Evolutionary conservation across 495 filamentous ascomycete genomes (phyloP), one percentile per base, ranked within the genome.

Genomic region (Chaetomium fimeti): DNA sequence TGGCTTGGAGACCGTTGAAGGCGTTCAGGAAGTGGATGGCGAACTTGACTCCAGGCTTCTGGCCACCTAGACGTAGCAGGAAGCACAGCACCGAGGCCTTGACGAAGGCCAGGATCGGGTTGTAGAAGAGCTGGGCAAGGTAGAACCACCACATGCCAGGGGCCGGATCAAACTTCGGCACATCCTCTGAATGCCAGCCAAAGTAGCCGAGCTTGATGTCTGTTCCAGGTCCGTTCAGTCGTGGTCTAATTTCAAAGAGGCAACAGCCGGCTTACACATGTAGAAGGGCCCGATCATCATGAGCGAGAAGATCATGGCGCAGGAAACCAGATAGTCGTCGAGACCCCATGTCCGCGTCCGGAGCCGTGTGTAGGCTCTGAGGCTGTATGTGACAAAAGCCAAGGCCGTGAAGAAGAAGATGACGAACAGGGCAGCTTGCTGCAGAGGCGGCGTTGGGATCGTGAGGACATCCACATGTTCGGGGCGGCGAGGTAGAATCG

Each of bases 71-170:
- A 18, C 77, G 71, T 70, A 83, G 72, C 71, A 88, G 71, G 77
- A 84, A 76, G 77, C 84, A 66, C 72, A 87, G 73, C 73, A 87
- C 71, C 5, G 78, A 80, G 3, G 78, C 66, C 68, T 87, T 86
- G 60, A 83, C 80, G 3, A 84, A 67, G 24, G 84, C 78, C 49
- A 88, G 73, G 63, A 84, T 79, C 3, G 83, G 84, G 64, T 86
- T 85, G 68, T 87, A 87, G 32, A 87, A 66, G 40, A 86, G 70
- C 65, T 86, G 82, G 48, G 81, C 78, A 1, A 79, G 76, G 27
- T 79, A 81, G 65, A 83, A 75, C 75, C 75, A 77, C 51, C 68
- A 71, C 57, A 69, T 64, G 15, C 69, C 74, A 5, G 71, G 67
- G 11, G 66, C 68, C 52, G 64, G 63, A 53, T 74, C 68, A 32